Conservation (phyloP, 208 protist species). For the Naegleria fowleri region DNA sequence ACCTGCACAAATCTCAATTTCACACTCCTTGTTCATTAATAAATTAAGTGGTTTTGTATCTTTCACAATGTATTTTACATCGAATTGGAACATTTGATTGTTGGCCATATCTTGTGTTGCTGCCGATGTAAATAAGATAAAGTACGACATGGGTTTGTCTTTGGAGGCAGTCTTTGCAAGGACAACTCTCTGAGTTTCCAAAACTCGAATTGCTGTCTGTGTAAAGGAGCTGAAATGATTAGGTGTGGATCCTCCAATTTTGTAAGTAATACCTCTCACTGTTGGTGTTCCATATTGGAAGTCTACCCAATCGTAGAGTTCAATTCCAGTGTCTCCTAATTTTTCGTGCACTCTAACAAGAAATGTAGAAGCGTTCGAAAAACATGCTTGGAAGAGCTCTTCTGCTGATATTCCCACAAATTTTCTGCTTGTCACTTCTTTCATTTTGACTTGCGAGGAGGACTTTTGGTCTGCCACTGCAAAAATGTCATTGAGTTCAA, state of each 20-base stretch:
- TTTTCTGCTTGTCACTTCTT: background rate
- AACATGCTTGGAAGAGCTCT: background rate
- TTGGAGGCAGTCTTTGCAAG: background rate
- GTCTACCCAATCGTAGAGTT: background rate
- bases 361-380: background rate
- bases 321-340: background rate
- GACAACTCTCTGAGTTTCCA: background rate
- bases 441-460: background rate
- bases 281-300: background rate
- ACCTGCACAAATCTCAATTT: background rate
- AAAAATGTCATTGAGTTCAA: background rate
- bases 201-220: background rate
- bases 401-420: background rate
- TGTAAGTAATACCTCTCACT: background rate
- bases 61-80: background rate
- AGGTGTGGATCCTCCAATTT: background rate
- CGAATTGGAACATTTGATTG: constrained; percentile 8
- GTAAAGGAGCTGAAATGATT: background rate
- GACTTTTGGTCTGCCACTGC: background rate
- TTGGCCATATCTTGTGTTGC: background rate
- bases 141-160: background rate
- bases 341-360: background rate
- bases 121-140: background rate
- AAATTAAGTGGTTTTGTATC: background rate
- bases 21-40: background rate